These are phyloP conservation scores for Rubia peregrina DNA, from an alignment of 305 asterid genomes.

Conservation along the genomic window DNA sequence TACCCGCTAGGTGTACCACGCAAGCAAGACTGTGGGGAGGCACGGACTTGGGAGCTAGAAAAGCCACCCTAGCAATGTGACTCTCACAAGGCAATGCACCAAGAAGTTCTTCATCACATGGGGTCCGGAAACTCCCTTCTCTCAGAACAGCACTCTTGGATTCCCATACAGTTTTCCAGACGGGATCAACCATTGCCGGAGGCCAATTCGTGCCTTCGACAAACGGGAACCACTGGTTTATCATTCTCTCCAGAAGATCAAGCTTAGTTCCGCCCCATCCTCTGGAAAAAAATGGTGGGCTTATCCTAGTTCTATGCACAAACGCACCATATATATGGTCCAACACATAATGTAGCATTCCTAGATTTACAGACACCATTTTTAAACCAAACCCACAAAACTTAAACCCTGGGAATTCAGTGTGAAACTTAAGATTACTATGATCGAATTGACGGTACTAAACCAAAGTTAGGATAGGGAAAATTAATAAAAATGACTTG, in stretches of 20 bases:
- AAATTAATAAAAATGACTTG: background rate
- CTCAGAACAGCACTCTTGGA: constrained; percentile 64
- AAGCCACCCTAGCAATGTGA: constrained; percentile 79
- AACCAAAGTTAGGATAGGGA: constrained; percentile 1
- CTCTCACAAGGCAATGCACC: constrained; percentile 91
- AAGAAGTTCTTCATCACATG: constrained; percentile 69
- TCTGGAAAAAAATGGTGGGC: constrained; percentile 75
- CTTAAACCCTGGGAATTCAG: constrained; percentile 3
- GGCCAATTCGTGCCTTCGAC: constrained; percentile 75
- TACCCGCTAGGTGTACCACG: constrained; percentile 99
- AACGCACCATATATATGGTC: constrained; percentile 94
- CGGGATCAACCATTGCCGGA: constrained; percentile 58
- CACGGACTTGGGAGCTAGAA: constrained; percentile 61
- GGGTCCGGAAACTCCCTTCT: constrained; percentile 85
- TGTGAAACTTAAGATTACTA: background rate
- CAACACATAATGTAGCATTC: constrained; percentile 69
- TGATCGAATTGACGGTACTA: constrained; percentile 3
- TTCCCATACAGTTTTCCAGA: constrained; percentile 92
- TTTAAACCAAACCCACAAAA: constrained; percentile 11
- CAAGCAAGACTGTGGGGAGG: constrained; percentile 73
- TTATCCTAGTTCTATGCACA: constrained; percentile 79
- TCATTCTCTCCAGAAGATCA: constrained; percentile 72
- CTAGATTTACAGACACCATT: constrained; percentile 79
- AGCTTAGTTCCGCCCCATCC: constrained; percentile 98
- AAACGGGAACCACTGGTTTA: constrained; percentile 64